Evolutionary conservation across 1,139 yeast species (phyloP).

Genomic region (Debaryomycetaceae sp.): DNA sequence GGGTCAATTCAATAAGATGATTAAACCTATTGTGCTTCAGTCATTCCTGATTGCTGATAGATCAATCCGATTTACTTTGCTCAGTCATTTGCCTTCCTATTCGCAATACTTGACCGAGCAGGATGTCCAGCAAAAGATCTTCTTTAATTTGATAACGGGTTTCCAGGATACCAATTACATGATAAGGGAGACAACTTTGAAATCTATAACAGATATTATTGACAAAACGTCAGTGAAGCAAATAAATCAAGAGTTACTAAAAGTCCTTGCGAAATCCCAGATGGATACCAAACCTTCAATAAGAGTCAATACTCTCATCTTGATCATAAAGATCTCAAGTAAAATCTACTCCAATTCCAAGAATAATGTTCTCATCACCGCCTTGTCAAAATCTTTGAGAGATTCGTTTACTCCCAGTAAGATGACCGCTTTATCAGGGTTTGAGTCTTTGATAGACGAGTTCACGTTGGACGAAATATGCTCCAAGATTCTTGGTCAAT

Average conservation of each 20-base stretch:
- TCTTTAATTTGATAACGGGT: slow-evolving; percentile 68
- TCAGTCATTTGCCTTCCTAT: slow-evolving; percentile 60
- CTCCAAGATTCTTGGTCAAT: slow-evolving; percentile 76
- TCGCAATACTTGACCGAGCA: slow-evolving; percentile 50
- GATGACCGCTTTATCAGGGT: slow-evolving; percentile 73
- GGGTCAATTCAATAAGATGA: slow-evolving; percentile 37
- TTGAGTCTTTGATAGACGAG: slow-evolving; percentile 58
- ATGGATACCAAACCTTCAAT: slow-evolving; percentile 81
- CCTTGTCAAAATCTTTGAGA: slow-evolving; percentile 76
- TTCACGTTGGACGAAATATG: slow-evolving; percentile 79
- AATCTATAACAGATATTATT: slow-evolving; percentile 61
- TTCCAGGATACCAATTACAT: slow-evolving; percentile 81
- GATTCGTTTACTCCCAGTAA: slow-evolving; percentile 80
- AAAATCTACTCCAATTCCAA: slow-evolving; percentile 57
- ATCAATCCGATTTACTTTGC: slow-evolving; percentile 65
- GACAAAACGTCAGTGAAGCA: slow-evolving; percentile 75
- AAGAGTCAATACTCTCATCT: slow-evolving; percentile 78
- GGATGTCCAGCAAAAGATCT: slow-evolving; percentile 68
- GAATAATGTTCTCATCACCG: slow-evolving; percentile 77
- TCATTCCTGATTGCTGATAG: slow-evolving; percentile 71
- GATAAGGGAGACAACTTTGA: slow-evolving; percentile 77
- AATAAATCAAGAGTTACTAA: slow-evolving; percentile 78
- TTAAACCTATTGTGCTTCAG: slow-evolving; percentile 63
- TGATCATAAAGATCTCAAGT: slow-evolving; percentile 68
- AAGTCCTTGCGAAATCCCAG: slow-evolving; percentile 83